Percentiles rank a stretch among this genome's conserved stretches.
Conservation (phyloP, 2,329 filamentous ascomycete genomes). For the Chaetomiaceae sp. region DNA sequence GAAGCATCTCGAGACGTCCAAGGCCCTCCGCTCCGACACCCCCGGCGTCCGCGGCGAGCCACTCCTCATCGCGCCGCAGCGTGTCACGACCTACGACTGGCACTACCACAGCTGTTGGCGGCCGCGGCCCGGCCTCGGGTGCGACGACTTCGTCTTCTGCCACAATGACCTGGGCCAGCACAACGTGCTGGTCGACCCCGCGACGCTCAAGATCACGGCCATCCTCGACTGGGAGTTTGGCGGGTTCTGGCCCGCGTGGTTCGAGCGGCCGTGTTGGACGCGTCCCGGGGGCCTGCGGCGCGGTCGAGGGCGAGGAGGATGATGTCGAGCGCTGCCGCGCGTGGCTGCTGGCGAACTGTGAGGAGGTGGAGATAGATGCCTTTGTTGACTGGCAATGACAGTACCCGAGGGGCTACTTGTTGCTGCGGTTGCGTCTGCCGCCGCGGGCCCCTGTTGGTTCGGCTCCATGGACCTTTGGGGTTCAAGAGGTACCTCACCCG, state of each 20-base stretch:
- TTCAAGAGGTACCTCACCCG: no score
- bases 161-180: background rate
- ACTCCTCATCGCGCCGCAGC: background rate
- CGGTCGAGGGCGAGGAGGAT: background rate
- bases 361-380: no score
- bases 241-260: background rate
- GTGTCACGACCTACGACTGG: background rate
- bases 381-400: no score
- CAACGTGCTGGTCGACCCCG: background rate
- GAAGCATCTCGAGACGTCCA: background rate
- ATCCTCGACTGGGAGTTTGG: slow-evolving; percentile 3
- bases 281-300: no score
- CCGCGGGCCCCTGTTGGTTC: no score
- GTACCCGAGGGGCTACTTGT: no score
- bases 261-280: background rate
- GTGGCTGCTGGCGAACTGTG: no score
- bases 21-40: slow-evolving; percentile 4
- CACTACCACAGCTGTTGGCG: slow-evolving; percentile 2
- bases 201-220: background rate
- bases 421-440: no score
- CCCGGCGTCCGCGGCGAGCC: slow-evolving; percentile 4
- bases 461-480: no score
- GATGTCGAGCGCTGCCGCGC: background rate
- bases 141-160: background rate
- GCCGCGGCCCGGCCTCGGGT: background rate